Evolutionary conservation across 1,284 basidiomycete genomes (phyloP), one percentile per base, ranked within the genome.

Genomic region (Mycosarcoma mackinlayi): DNA sequence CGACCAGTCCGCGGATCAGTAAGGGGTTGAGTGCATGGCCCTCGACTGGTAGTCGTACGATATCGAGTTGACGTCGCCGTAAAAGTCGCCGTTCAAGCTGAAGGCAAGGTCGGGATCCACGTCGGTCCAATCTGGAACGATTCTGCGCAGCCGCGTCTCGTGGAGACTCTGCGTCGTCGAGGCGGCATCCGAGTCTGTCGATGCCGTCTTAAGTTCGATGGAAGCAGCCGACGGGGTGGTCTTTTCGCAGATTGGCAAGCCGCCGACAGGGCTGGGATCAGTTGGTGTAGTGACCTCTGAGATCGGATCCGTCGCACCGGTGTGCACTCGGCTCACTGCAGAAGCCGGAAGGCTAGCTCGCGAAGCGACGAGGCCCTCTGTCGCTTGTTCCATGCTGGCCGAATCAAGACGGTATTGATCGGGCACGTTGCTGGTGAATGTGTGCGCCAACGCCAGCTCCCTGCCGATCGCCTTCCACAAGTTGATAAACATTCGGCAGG

Each of bases 401-500:
- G 60, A 53, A 31, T 57, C 61, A n/a, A 63, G 41, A 21, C 50
- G 54, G 9, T 59, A 59, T 18, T 56, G 58, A 24, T 72, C 63
- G 3, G 50, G 63, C n/a, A 55, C 44, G 3, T 61, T 49, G 55
- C 46, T 59, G 11, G 54, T 58, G 25, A 63, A 72, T 0, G 69
- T 67, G 21, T 67, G 63, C 9, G 69, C 69, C 52, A 67, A 30
- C 8, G 69, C 69, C 21, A 72, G 28, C 41, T 72, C 69, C 13
- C 63, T 54, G 5, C 69, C 69, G 24, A 72, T 72, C 14, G 69
- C 69, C 52, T 72, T 72, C 69, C 69, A 72, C 13, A 72, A 39
- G 30, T 72, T 72, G 59, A 72, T 67, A 19, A 72, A 72, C 35
- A 72, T 48, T 8, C 69, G 50, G 23, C 69, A 72, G 8, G 69